phyloP scores from a whole-genome alignment of 1,284 basidiomycete species.

The Cryptococcus neoformans region DNA sequence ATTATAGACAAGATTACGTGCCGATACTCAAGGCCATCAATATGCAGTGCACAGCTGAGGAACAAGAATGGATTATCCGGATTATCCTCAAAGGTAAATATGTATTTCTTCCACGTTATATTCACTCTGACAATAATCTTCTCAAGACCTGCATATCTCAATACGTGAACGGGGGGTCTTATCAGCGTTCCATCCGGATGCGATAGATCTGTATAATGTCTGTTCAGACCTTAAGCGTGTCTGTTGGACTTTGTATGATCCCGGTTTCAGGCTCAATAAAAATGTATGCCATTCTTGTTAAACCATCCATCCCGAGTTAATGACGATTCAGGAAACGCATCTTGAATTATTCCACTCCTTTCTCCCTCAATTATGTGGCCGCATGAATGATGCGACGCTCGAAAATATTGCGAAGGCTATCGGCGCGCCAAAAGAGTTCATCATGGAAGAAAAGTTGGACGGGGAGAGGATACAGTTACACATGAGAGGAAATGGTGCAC shows the following conservation, averaged over 20 bases:
- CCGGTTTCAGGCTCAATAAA: slow-evolving; percentile 43
- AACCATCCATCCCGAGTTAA: too few species aligned
- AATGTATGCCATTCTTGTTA: slow-evolving; percentile 51
- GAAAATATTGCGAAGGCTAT: slow-evolving; percentile 80
- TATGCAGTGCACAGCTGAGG: slow-evolving; percentile 70
- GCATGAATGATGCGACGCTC: slow-evolving; percentile 66
- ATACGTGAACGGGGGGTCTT: slow-evolving; percentile 76
- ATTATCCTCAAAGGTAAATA: slow-evolving; percentile 77
- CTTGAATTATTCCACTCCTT: slow-evolving; percentile 79
- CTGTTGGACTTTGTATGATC: slow-evolving; percentile 57
- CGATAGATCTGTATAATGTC: slow-evolving; percentile 85
- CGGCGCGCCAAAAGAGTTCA: slow-evolving; percentile 63
- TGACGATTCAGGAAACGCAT: slow-evolving; percentile 63
- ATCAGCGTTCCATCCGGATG: slow-evolving; percentile 82
- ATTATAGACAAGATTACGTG: slow-evolving; percentile 64
- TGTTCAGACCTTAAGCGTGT: slow-evolving; percentile 92
- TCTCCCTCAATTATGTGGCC: slow-evolving; percentile 87
- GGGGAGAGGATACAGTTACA: slow-evolving; percentile 94
- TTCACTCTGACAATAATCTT: not conserved
- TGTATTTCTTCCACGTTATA: not conserved
- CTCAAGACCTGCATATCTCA: slow-evolving; percentile 50
- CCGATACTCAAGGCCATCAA: slow-evolving; percentile 72
- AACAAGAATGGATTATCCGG: slow-evolving; percentile 87
- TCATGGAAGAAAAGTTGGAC: slow-evolving; percentile 94
- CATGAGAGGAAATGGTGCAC: slow-evolving; percentile 66